Conservation (phyloP, 2,329 filamentous ascomycete species). For the Apiospora arundinis region DNA sequence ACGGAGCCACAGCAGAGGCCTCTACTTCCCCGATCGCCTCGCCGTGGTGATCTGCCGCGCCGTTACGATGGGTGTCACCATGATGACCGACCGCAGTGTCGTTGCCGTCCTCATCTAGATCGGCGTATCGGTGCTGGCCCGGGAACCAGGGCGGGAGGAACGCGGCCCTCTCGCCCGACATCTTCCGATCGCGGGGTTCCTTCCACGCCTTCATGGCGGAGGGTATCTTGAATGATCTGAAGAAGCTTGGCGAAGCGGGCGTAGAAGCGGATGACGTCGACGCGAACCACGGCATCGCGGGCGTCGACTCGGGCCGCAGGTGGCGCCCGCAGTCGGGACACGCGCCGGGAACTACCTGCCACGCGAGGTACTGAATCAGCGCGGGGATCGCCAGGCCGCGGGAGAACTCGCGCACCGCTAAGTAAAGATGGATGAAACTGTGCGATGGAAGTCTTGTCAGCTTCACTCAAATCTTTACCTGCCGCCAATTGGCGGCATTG, state of each 20-base stretch:
- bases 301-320: slow-evolving; percentile 41
- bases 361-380: slow-evolving; percentile 47
- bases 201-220: slow-evolving; percentile 16
- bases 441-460: slow-evolving; percentile 18
- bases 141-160: slow-evolving; percentile 5
- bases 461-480: background rate
- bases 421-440: slow-evolving; percentile 46
- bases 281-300: slow-evolving; percentile 31
- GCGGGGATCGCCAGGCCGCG: slow-evolving; percentile 48
- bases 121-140: background rate
- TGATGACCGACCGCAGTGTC: background rate
- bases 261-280: slow-evolving; percentile 2
- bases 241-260: background rate
- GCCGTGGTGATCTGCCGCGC: background rate
- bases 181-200: slow-evolving; percentile 26
- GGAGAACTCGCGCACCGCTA: slow-evolving; percentile 46
- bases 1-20: slow-evolving; percentile 20
- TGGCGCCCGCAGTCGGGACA: slow-evolving; percentile 49
- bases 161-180: slow-evolving; percentile 13
- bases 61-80: background rate
- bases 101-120: background rate
- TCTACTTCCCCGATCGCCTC: background rate
- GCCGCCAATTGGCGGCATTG: background rate
- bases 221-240: slow-evolving; percentile 40
- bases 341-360: slow-evolving; percentile 46